Evolutionary conservation across 345 rosid species (phyloP), one percentile per base, ranked within the genome.

Genomic region (Eucalyptus sp.): DNA sequence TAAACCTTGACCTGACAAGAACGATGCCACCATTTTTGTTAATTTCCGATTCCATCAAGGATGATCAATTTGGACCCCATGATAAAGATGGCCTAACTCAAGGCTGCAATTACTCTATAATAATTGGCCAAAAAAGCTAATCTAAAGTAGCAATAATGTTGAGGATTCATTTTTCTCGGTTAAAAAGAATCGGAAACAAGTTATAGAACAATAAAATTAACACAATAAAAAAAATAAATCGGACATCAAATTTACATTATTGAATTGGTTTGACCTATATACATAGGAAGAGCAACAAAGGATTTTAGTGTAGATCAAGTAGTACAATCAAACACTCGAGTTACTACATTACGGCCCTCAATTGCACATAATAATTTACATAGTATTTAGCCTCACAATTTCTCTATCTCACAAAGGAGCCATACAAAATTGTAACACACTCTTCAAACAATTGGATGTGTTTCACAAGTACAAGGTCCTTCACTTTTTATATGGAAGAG

Each of bases 241-340:
- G 13, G 29, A 56, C 25, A 10, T 3, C 29, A 56, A 56, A 56
- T 56, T 56, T 56, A 56, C 6, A 24, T 56, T 1, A 24, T 56
- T 4, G 2, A 0, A 4, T 56, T 3, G 1, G 8, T 24, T 5
- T 24, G 6, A 24, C 29, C 62, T 24, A 56, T 10, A 56, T 56
- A 22, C 62, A 56, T 24, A 22, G 29, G 29, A 56, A 24, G 62
- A 56, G 13, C 29, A 56, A 22, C 27, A 56, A 9, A 56, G 29
- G 29, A 56, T 22, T 56, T 24, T 56, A 56, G 3, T 56, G 13
- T 24, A 24, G 27, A 56, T 56, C 27, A 56, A 56, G 13, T 1
- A 24, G 6, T 56, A 56, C 6, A 56, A 24, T 9, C 1, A 56
- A 56, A 56, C 29, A 56, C 62, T 56, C 3, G 3, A 56, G 62